Evolutionary conservation across 768 basidiomycete species (phyloP).

Genomic region (Crepidotus variabilis): DNA sequence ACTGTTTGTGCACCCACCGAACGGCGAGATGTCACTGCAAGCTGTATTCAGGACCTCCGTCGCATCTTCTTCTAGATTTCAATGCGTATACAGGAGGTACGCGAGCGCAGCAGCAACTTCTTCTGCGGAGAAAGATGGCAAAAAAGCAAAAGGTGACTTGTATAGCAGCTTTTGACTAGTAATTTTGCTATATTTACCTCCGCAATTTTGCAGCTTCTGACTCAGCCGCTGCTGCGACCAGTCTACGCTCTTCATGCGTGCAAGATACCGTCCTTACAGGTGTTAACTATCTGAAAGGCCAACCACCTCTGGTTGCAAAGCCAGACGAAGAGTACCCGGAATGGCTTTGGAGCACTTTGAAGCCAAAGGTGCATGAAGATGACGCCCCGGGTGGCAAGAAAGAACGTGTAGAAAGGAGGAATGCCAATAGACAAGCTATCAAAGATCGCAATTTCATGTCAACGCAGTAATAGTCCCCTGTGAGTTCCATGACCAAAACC

Average conservation of each 20-base stretch:
- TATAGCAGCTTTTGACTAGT: neutral
- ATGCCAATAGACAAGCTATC: conserved; percentile 63
- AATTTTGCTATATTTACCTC: no score
- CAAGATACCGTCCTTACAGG: conserved; percentile 78
- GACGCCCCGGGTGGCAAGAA: conserved; percentile 74
- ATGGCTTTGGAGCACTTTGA: conserved; percentile 83
- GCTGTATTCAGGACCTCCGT: neutral
- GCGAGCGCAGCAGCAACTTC: neutral
- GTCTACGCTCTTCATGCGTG: conserved; percentile 58
- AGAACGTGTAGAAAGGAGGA: conserved; percentile 53
- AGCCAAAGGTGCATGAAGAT: conserved; percentile 56
- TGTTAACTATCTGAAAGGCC: conserved; percentile 78
- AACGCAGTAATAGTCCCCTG: conserved; percentile 49
- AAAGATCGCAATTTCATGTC: conserved; percentile 86
- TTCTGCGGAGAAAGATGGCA: neutral
- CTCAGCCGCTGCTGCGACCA: conserved; percentile 6
- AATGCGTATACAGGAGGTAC: neutral
- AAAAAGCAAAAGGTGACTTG: neutral
- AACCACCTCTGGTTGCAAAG: conserved; percentile 69
- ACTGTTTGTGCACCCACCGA: neutral
- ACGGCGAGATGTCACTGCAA: neutral
- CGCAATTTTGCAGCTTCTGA: no score
- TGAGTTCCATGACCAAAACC: no score
- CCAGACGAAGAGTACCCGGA: conserved; percentile 83
- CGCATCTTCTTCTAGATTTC: neutral